Evolutionary conservation across 2,329 filamentous ascomycete genomes (phyloP).

Genomic region (Cytospora mali): DNA sequence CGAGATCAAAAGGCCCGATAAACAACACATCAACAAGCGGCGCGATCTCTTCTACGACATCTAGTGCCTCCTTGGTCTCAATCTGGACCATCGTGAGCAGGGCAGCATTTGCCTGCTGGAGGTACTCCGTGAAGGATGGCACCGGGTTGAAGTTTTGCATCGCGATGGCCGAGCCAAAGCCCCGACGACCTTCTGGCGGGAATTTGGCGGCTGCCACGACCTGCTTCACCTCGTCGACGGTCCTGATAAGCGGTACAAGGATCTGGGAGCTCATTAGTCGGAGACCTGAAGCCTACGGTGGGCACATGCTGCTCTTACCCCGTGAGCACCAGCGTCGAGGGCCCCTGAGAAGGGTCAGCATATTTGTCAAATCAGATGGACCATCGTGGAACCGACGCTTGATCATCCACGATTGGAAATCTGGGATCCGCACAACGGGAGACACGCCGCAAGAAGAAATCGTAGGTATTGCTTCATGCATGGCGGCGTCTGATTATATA

Average conservation of each 20-base stretch:
- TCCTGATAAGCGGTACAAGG: conserved; percentile 57
- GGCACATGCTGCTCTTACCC: conserved; percentile 41
- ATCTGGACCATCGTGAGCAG: conserved; percentile 70
- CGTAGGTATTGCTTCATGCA: conserved; percentile 61
- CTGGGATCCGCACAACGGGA: conserved; percentile 60
- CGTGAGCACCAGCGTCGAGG: conserved; percentile 60
- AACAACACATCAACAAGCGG: conserved; percentile 65
- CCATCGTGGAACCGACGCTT: conserved; percentile 47
- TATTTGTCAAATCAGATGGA: neutral
- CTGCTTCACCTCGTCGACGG: conserved; percentile 52
- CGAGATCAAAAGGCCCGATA: conserved; percentile 68
- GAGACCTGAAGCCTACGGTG: neutral
- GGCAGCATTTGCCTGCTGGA: conserved; percentile 58
- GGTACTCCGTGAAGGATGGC: conserved; percentile 56
- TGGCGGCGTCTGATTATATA: conserved; percentile 48
- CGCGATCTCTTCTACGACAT: conserved; percentile 64
- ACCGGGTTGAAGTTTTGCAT: conserved; percentile 52
- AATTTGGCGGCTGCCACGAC: conserved; percentile 58
- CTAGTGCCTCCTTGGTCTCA: conserved; percentile 65
- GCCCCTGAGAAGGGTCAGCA: conserved; percentile 47
- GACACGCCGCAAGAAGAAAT: conserved; percentile 58
- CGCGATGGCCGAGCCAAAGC: conserved; percentile 59
- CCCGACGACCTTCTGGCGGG: conserved; percentile 55
- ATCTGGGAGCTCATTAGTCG: conserved; percentile 37
- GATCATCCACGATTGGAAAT: conserved; percentile 58